Base-by-base conservation (phyloP, 208 protist genomes). In the Leishmania guyanensis region DNA sequence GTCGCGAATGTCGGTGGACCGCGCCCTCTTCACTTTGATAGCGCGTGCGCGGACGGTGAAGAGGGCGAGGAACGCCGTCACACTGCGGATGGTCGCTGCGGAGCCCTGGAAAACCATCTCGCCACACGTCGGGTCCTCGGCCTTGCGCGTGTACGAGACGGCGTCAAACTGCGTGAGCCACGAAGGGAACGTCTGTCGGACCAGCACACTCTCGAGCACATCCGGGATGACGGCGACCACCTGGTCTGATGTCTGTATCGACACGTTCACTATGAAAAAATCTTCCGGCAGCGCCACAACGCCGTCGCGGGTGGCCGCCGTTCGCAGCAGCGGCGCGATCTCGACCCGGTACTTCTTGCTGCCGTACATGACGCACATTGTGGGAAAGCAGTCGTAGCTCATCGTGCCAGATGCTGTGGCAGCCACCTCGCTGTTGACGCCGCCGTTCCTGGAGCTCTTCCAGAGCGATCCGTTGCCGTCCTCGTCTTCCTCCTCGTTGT, bases 1-100 rank as follows among this genome's bases (percentile, higher is more conserved):
- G 73, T 98, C 94, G 5, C 93, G 88, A 39, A 97, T 94, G 81
- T 98, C 93, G 12, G 96, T 98, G n/a, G 94, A 97, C 58, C 88
- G 88, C 16, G 90, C 93, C 82, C 91, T 86, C 60, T 75, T 80
- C 62, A 96, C 8, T 53, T 94, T 90, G 56, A 96, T 93, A 4
- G 90, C 91, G 36, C 83, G 85, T 36, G 85, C 84, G 62, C 83
- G 62, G 22, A 96, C 82, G n/a, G 90, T 96, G 84, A 97, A 96
- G 84, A 95, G 90, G 17, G 93, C 88, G 22, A 98, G 85, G 69
- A 96, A 93, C 14, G 87, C 87, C 8, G 88, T 84, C n/a, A 96
- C 95, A 12, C 90, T 84, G 10, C 90, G 90, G 66, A 97, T 86
- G 48, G 86, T 95, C 39, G 93, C 91, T 60, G 81, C 84, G n/a